phyloP scores from a whole-genome alignment of 1,139 yeast genomes.

The Kazachstania sp. region DNA sequence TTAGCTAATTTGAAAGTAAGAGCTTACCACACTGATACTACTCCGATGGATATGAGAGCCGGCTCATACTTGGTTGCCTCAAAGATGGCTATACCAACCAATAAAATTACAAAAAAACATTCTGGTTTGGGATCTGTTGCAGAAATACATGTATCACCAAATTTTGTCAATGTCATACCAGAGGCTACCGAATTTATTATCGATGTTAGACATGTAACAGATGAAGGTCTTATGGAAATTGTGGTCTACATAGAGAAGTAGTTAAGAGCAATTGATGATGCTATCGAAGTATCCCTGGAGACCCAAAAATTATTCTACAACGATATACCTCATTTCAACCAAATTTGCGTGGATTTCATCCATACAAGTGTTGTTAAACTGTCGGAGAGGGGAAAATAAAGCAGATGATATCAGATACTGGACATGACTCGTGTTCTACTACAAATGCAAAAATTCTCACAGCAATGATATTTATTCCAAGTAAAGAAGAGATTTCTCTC shows the following conservation, averaged over 20 bases:
- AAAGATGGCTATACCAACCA: neutral
- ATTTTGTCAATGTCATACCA: neutral
- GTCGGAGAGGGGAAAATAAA: neutral
- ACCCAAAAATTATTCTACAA: neutral
- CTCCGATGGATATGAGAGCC: neutral
- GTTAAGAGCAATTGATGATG: too few relatives aligned
- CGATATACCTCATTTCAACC: neutral
- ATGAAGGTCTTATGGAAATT: neutral
- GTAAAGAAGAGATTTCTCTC: neutral
- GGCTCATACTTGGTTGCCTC: neutral
- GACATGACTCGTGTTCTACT: neutral
- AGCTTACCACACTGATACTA: neutral
- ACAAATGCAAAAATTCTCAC: neutral
- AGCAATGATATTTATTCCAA: neutral
- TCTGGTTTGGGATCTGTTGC: neutral
- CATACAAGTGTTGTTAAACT: neutral
- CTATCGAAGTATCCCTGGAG: neutral
- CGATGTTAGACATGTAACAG: neutral
- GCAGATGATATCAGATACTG: neutral
- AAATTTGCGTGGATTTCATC: neutral
- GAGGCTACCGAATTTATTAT: neutral
- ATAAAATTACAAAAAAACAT: neutral
- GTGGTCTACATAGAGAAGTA: too few relatives aligned
- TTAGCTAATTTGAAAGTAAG: neutral
- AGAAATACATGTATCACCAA: neutral